phyloP scores from a whole-genome alignment of 176 grass and related monocot genomes.

The Oryza coarctata region DNA sequence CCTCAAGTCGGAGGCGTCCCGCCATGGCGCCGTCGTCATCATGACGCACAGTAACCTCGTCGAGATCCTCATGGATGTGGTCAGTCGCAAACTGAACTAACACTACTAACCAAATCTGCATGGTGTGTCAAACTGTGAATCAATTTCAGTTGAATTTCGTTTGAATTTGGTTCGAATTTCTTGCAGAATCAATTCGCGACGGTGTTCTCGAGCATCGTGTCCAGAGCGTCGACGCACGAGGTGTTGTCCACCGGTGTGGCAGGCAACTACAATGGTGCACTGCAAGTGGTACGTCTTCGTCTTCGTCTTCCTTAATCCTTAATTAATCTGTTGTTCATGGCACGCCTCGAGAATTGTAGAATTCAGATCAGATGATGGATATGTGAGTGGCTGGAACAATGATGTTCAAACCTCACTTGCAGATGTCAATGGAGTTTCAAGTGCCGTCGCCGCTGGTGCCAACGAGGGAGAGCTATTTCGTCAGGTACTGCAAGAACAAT shows the following conservation, averaged over 20 bases:
- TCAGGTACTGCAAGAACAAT: slow-evolving; percentile 81
- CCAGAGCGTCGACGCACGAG: slow-evolving; percentile 59
- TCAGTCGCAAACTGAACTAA: slow-evolving; percentile 10
- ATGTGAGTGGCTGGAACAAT: not conserved
- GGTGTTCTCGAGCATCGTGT: slow-evolving; percentile 88
- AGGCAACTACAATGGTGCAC: slow-evolving; percentile 73
- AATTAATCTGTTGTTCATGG: too few species aligned
- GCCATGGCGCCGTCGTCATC: slow-evolving; percentile 58
- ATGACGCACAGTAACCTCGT: slow-evolving; percentile 74
- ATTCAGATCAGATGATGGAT: not conserved
- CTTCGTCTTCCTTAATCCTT: not conserved
- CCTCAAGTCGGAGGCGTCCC: slow-evolving; percentile 66
- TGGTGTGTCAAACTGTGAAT: too few species aligned
- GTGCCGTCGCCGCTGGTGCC: slow-evolving; percentile 83
- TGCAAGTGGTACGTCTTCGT: slow-evolving; percentile 63
- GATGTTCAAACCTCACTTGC: not conserved
- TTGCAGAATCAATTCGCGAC: slow-evolving; percentile 58
- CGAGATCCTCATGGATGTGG: slow-evolving; percentile 85
- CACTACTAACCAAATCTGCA: too few species aligned
- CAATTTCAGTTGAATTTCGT: not conserved
- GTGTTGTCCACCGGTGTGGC: slow-evolving; percentile 77
- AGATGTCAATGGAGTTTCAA: slow-evolving; percentile 95
- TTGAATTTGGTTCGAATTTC: not conserved
- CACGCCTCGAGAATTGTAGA: not conserved
- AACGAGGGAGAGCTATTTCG: slow-evolving; percentile 69